Percentiles rank a stretch among this genome's conserved stretches.
These are phyloP conservation scores for Purpureocillium lavendulum DNA, from an alignment of 2,329 filamentous ascomycete genomes.

Conservation along the genomic window DNA sequence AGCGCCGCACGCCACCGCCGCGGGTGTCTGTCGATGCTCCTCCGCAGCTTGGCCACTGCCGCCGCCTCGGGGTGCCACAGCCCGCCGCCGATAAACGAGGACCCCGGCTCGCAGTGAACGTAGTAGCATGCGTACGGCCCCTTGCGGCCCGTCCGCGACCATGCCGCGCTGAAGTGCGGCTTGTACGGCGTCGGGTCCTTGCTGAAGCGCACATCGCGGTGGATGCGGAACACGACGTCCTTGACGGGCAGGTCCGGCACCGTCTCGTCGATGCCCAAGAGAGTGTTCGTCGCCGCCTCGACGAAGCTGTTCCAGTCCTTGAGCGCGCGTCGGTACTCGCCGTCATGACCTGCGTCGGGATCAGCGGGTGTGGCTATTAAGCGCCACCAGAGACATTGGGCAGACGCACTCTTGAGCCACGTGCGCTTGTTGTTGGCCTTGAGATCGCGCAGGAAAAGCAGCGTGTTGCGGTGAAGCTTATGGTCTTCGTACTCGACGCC, in stretches of 20 bases:
- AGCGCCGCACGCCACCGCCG: slow-evolving; percentile 61
- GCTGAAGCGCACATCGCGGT: slow-evolving; percentile 77
- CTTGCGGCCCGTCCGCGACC: slow-evolving; percentile 81
- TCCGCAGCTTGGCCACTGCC: slow-evolving; percentile 58
- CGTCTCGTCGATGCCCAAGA: slow-evolving; percentile 68
- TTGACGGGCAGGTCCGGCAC: slow-evolving; percentile 81
- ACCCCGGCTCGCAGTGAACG: slow-evolving; percentile 66
- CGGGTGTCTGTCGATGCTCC: slow-evolving; percentile 67
- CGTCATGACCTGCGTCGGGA: slow-evolving; percentile 56
- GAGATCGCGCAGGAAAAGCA: slow-evolving; percentile 49
- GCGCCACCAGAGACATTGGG: no score
- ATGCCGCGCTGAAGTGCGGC: slow-evolving; percentile 78
- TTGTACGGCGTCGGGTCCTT: slow-evolving; percentile 85
- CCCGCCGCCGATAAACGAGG: slow-evolving; percentile 71
- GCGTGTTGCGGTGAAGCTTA: slow-evolving; percentile 47
- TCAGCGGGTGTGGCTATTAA: no score
- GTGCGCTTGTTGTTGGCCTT: slow-evolving; percentile 49
- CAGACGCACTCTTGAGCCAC: slow-evolving; percentile 51
- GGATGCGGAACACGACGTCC: slow-evolving; percentile 81
- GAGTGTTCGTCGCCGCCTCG: slow-evolving; percentile 59
- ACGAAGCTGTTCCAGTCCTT: slow-evolving; percentile 79
- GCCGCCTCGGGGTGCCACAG: slow-evolving; percentile 69
- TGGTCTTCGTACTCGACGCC: slow-evolving; percentile 40
- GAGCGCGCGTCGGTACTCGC: slow-evolving; percentile 67
- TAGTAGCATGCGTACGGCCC: slow-evolving; percentile 86